phyloP scores from a whole-genome alignment of 768 basidiomycete species.

The Suillus paluster region DNA sequence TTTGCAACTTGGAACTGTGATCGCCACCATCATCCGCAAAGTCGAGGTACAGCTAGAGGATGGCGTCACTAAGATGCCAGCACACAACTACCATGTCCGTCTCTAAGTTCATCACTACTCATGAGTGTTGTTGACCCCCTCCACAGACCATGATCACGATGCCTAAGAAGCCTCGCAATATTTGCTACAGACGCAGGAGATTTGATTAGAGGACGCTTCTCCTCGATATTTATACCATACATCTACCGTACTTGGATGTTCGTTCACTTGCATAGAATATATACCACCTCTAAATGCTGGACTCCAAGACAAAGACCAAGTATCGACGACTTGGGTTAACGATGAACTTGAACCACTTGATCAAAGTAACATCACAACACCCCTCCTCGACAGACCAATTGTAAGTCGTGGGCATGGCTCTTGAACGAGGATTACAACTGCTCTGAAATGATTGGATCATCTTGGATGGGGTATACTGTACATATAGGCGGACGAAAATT shows the following conservation, averaged over 20 bases:
- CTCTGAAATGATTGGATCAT: no score
- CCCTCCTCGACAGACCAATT: no score
- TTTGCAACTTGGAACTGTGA: slow-evolving; percentile 85
- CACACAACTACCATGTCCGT: slow-evolving; percentile 89
- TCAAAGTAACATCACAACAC: no score
- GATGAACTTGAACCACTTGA: no score
- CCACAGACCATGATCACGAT: slow-evolving; percentile 91
- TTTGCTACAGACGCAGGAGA: slow-evolving; percentile 70
- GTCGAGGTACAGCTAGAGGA: slow-evolving; percentile 74
- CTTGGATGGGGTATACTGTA: no score
- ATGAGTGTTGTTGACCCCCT: slow-evolving; percentile 5
- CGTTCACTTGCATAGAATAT: slow-evolving; percentile 11
- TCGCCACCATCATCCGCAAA: slow-evolving; percentile 76
- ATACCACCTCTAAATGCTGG: neutral
- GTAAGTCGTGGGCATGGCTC: no score
- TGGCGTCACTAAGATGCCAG: slow-evolving; percentile 58
- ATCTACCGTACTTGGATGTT: slow-evolving; percentile 9
- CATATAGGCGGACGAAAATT: no score
- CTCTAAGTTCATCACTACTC: neutral
- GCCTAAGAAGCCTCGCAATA: slow-evolving; percentile 70
- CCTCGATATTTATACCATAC: slow-evolving; percentile 2
- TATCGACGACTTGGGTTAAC: no score
- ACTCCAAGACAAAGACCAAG: no score
- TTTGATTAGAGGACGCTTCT: slow-evolving; percentile 43
- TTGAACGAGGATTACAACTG: no score